phyloP scores from a whole-genome alignment of 306 rosid species.

The Clitoria ternatea region DNA sequence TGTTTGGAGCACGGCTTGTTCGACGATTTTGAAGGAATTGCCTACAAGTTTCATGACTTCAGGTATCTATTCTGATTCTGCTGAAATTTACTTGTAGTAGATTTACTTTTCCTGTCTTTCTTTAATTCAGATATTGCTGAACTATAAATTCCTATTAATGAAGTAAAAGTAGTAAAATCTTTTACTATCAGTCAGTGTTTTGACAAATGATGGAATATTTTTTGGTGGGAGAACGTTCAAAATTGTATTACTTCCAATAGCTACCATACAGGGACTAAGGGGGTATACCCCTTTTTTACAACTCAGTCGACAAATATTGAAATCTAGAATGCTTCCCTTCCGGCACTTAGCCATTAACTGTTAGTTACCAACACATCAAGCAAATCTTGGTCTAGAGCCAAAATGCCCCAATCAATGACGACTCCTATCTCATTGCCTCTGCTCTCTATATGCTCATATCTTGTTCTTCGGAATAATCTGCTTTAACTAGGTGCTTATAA shows the following conservation, averaged over 20 bases:
- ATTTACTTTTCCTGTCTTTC: not conserved
- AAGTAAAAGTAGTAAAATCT: not conserved
- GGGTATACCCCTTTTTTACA: too few species aligned
- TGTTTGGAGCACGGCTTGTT: not conserved
- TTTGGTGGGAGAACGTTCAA: too few species aligned
- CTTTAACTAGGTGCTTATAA: not conserved
- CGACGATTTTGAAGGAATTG: slow-evolving; percentile 4
- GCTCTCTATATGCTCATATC: not conserved
- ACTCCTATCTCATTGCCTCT: not conserved
- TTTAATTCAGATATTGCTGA: not conserved
- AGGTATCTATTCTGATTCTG: not conserved
- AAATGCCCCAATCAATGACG: too few species aligned
- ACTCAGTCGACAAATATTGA: too few species aligned
- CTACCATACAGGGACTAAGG: too few species aligned
- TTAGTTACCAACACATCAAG: not conserved
- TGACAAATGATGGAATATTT: too few species aligned
- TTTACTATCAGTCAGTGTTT: not conserved
- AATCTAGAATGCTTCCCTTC: not conserved
- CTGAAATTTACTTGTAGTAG: not conserved
- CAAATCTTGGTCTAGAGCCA: not conserved
- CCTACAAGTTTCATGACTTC: not conserved
- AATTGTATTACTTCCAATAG: too few species aligned
- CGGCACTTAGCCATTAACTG: not conserved
- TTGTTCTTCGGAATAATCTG: not conserved
- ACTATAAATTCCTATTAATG: not conserved